Base-by-base conservation (phyloP, 306 rosid genomes). In the Inga oerstediana region DNA sequence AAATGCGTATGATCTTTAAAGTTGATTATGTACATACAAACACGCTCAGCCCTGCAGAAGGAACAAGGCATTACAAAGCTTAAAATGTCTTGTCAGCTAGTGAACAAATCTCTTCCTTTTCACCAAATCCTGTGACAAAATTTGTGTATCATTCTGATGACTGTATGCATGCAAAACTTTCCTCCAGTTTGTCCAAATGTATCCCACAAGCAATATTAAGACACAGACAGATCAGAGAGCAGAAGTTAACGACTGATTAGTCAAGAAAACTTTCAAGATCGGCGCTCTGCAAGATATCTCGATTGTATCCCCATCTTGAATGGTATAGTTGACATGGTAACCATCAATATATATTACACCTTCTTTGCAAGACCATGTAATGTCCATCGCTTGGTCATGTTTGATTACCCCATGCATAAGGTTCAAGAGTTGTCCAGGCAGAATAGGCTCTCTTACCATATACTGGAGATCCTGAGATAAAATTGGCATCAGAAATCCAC, bases 361-460 rank as follows among this genome's bases (percentile, higher is more conserved):
- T 72, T 91, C 84, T 68, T 39, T 85, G 84, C 90, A 86, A 65
- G 88, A 80, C 99, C 98, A 93, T 0, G 89, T 30, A 68, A 82
- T 76, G 44, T 85, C 86, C 80, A 93, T 84, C 22, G 82, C 84
- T 73, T 90, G 90, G 74, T 88, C 83, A 35, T 87, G 82, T 54
- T 76, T 85, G 58, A 93, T 79, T 22, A 83, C 78, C 69, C 92
- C 94, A 52, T 87, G 99, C 97, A 91, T 88, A 19, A 79, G 85
- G 81, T 86, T 84, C 7, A 90, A 84, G 75, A 76, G 48, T 17
- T 76, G 72, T 69, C 87, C 93, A 0, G 85, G 89, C 17, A 88
- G 83, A 76, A 90, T 88, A 52, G 99, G 97, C 88, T 96, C 99
- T 88, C 99, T 91, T 76, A 89, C 97, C 97, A 91, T 93, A 75